phyloP scores from a whole-genome alignment of 352 stramenopile species.

The Globisporangium okanoganense region DNA sequence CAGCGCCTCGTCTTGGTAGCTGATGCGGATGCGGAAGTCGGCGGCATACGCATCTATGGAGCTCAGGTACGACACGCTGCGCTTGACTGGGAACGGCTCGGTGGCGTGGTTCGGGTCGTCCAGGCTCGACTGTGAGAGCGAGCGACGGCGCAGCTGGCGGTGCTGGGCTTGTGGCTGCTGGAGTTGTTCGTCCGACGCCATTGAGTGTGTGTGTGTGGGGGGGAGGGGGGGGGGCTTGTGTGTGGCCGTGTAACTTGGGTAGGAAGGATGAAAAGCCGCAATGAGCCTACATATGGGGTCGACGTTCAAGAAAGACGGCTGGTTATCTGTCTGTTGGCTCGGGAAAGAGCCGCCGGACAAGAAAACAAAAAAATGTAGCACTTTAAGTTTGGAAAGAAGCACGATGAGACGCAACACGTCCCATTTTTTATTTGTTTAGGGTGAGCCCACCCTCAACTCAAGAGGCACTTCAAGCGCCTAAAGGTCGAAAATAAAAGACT shows the following conservation, averaged over 20 bases:
- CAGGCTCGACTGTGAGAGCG: slow-evolving; percentile 5
- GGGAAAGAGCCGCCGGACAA: too few species aligned
- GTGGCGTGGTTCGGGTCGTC: background rate
- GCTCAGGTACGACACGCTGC: background rate
- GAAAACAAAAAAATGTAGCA: too few species aligned
- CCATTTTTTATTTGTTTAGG: too few species aligned
- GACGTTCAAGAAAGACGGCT: too few species aligned
- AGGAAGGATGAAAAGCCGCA: background rate
- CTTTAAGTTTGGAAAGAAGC: too few species aligned
- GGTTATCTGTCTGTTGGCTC: background rate
- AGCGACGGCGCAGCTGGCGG: slow-evolving; percentile 2
- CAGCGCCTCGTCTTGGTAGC: slow-evolving; percentile 39
- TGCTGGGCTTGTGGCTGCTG: background rate
- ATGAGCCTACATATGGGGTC: background rate
- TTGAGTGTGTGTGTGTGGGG: background rate
- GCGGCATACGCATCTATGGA: background rate
- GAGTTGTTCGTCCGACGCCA: background rate
- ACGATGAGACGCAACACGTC: too few species aligned
- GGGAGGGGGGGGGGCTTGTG: background rate
- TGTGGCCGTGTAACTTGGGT: too few species aligned
- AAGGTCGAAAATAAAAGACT: too few species aligned
- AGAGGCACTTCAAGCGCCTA: too few species aligned
- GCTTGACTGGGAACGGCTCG: background rate
- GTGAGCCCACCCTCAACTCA: too few species aligned
- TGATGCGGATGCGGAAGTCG: slow-evolving; percentile 17